Percentiles rank a stretch among this genome's conserved stretches.
Evolutionary conservation across 176 grass and related monocot species (phyloP).

Genomic region (Paspalum notatum): DNA sequence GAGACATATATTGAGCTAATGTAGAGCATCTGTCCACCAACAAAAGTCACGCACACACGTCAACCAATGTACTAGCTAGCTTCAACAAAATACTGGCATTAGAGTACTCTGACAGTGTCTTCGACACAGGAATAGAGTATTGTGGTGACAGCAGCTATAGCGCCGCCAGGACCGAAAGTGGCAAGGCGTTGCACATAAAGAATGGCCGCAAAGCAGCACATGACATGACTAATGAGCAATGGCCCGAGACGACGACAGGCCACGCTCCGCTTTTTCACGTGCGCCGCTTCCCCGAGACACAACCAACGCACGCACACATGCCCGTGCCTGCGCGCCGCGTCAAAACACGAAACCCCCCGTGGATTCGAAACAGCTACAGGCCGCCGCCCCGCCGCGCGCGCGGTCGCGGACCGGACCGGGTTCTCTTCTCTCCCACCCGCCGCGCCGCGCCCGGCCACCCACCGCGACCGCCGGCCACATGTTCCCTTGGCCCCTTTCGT

Average conservation of each 20-base stretch:
- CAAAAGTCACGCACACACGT: background rate
- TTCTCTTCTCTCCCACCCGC: background rate
- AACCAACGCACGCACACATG: constrained; percentile 7
- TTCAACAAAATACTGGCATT: background rate
- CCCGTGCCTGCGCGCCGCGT: constrained; percentile 19
- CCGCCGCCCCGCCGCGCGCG: background rate
- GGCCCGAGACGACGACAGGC: constrained; percentile 13
- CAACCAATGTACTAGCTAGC: background rate
- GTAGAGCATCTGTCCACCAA: background rate
- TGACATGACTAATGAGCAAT: background rate
- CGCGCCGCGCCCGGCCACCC: background rate
- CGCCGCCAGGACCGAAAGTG: constrained; percentile 30
- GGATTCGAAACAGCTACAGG: background rate
- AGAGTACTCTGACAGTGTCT: background rate
- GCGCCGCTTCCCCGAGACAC: constrained; percentile 1
- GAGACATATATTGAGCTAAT: background rate
- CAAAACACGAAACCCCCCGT: constrained; percentile 17
- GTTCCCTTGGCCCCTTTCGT: constrained; percentile 13
- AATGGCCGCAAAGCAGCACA: constrained; percentile 10
- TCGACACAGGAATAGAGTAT: background rate
- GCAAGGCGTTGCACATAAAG: background rate
- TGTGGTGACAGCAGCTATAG: background rate
- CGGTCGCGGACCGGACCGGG: background rate
- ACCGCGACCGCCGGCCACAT: background rate
- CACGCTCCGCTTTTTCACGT: background rate